These are phyloP conservation scores for Viola odorata DNA, from an alignment of 345 rosid species.

Conservation along the genomic window DNA sequence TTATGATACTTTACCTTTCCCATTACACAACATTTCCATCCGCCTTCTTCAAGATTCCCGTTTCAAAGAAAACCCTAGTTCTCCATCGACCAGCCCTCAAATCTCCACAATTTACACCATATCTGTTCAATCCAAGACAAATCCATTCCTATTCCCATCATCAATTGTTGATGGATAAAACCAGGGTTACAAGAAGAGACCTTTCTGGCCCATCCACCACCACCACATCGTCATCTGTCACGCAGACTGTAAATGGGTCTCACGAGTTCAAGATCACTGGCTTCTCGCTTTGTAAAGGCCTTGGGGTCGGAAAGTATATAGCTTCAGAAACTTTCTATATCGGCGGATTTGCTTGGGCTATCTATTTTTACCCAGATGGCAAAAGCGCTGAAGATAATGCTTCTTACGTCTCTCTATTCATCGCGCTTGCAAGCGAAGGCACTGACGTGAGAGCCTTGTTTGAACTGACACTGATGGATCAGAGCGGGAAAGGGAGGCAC, in stretches of 20 bases:
- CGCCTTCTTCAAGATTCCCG: not conserved
- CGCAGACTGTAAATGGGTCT: constrained; percentile 53
- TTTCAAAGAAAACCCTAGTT: constrained; percentile 17
- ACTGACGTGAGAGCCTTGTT: constrained; percentile 68
- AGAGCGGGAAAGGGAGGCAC: constrained; percentile 63
- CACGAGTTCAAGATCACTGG: constrained; percentile 64
- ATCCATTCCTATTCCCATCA: constrained; percentile 8
- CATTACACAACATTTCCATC: too few relatives aligned
- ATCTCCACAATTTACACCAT: not conserved
- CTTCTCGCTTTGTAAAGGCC: constrained; percentile 59
- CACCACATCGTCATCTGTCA: constrained; percentile 38
- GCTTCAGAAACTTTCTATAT: constrained; percentile 56
- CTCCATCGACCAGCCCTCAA: not conserved
- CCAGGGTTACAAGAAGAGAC: constrained; percentile 35
- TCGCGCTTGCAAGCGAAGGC: constrained; percentile 68
- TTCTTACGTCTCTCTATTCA: constrained; percentile 53
- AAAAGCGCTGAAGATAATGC: constrained; percentile 68
- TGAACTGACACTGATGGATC: constrained; percentile 66
- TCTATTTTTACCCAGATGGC: constrained; percentile 78
- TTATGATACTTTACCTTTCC: not conserved
- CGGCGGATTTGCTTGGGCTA: constrained; percentile 69
- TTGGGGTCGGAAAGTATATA: constrained; percentile 58
- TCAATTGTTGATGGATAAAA: constrained; percentile 50
- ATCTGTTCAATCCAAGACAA: not conserved
- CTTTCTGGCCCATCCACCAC: constrained; percentile 21